A percentile compares a stretch with the other conserved stretches of the same genome.
Conservation (phyloP, 768 basidiomycete genomes). For the Panaeolus papilionaceus region DNA sequence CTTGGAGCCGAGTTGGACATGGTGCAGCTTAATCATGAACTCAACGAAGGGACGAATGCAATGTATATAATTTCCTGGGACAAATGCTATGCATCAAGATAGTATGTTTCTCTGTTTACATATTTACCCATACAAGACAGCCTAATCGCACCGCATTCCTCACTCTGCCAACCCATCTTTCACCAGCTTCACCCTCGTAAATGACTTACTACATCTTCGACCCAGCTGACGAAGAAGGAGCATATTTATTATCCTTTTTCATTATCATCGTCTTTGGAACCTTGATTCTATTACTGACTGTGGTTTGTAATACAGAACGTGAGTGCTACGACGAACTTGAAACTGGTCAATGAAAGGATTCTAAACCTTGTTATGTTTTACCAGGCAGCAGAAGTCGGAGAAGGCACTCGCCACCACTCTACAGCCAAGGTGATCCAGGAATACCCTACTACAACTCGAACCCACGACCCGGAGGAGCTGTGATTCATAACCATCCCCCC, state of each 20-base stretch:
- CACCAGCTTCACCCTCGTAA: background rate
- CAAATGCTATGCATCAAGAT: background rate
- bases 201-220: constrained; percentile 11
- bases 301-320: background rate
- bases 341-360: background rate
- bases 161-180: background rate
- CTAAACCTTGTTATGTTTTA: background rate
- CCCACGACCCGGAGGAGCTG: background rate
- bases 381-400: background rate
- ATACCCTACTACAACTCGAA: background rate
- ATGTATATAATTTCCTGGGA: background rate
- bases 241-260: background rate
- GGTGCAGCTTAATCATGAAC: background rate
- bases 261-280: background rate
- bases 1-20: background rate
- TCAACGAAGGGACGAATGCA: background rate
- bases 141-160: background rate
- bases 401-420: background rate
- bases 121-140: background rate
- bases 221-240: background rate
- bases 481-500: background rate
- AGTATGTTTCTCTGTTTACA: background rate
- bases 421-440: constrained; percentile 1
- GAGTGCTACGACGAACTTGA: background rate
- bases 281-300: background rate